Conservation (phyloP, 208 protist genomes). For the Endotrypanum monterogeii region DNA sequence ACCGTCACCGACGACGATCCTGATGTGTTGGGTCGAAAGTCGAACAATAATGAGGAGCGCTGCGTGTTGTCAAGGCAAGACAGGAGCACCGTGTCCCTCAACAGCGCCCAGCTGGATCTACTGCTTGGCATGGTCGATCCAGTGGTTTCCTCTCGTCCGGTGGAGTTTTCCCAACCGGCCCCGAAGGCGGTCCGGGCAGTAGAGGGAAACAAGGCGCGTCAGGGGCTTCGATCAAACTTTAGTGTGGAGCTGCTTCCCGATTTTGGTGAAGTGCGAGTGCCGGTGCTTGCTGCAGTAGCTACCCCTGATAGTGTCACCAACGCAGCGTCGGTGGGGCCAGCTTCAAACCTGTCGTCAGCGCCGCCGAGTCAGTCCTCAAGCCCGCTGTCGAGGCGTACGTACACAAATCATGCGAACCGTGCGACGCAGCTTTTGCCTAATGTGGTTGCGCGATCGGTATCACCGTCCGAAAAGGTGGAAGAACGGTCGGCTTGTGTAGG, state of each 20-base stretch:
- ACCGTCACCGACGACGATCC: slow-evolving; percentile 2
- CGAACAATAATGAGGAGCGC: background rate
- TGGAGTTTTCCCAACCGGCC: background rate
- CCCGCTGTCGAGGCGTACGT: background rate
- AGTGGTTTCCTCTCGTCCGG: background rate
- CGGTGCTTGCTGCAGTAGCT: background rate
- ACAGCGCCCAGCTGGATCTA: slow-evolving; percentile 43
- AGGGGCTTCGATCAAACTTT: background rate
- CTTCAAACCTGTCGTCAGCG: background rate
- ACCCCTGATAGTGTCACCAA: background rate
- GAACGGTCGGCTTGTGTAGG: background rate
- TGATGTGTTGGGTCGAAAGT: background rate
- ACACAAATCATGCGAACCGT: slow-evolving; percentile 16
- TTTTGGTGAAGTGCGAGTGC: background rate
- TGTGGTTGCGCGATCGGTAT: background rate
- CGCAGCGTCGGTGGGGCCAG: background rate
- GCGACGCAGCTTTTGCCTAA: slow-evolving; percentile 8
- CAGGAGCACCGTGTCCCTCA: slow-evolving; percentile 38
- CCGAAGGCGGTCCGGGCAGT: background rate
- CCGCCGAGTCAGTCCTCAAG: slow-evolving; percentile 7
- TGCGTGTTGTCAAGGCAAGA: slow-evolving; percentile 22
- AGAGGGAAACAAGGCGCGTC: background rate
- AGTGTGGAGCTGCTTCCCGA: slow-evolving; percentile 16
- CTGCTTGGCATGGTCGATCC: slow-evolving; percentile 12
- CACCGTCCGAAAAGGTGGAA: background rate